A percentile compares a stretch with the other conserved stretches of the same genome.
Evolutionary conservation across 108 stramenopile species (phyloP).

Genomic region (Cyclotella kingstonii): DNA sequence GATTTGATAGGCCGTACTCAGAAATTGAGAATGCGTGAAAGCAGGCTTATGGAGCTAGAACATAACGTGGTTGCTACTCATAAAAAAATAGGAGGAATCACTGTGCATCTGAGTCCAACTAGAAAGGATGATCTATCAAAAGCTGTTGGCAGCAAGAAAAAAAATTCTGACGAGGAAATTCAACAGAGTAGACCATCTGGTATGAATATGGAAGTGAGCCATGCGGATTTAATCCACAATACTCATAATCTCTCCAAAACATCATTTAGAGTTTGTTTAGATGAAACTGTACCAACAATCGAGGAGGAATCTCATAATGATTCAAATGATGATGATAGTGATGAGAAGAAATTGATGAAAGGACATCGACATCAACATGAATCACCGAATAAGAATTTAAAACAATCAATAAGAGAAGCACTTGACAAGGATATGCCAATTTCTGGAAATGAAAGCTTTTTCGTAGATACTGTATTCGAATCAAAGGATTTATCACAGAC

Average conservation of each 20-base stretch:
- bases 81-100: too few relatives aligned
- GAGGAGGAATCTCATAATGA: constrained; percentile 1
- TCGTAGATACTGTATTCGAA: too few relatives aligned
- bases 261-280: constrained; percentile 12
- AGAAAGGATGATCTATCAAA: not conserved
- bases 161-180: not conserved
- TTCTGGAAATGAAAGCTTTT: too few relatives aligned
- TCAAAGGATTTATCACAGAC: too few relatives aligned
- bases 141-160: not conserved
- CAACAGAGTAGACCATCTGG: not conserved
- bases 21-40: constrained; percentile 14
- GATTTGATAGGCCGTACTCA: constrained; percentile 10
- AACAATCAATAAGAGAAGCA: too few relatives aligned
- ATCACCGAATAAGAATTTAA: too few relatives aligned
- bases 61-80: not conserved
- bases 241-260: not conserved
- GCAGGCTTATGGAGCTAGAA: constrained; percentile 7
- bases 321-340: constrained; percentile 3
- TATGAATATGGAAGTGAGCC: not conserved
- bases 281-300: constrained; percentile 15
- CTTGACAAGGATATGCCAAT: too few relatives aligned
- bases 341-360: not conserved
- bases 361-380: too few relatives aligned
- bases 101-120: too few relatives aligned
- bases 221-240: not conserved